Base-by-base conservation (phyloP, 23 red algal species). In the Agarophyton chilense region DNA sequence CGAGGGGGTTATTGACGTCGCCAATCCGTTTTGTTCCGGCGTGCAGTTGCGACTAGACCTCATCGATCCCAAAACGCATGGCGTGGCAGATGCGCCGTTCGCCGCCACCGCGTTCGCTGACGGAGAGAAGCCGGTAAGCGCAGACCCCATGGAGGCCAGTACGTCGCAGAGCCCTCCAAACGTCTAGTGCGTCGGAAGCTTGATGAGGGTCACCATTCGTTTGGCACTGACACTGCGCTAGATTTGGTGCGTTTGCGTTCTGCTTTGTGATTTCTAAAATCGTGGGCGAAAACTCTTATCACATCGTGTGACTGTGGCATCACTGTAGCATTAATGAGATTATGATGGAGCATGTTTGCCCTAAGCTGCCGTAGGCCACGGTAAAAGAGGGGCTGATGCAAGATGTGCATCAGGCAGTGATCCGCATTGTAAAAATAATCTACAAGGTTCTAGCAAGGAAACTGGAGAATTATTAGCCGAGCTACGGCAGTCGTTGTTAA, bases 401-500 rank as follows among this genome's bases (percentile, higher is more conserved):
- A 52, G 36, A 81, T 50, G 49, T 81, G 49, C 47, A 35, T 0
- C 34, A 81, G 77, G 77, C 77, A 14, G 16, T 24, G 45, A 24
- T 14, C 25, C 52, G 34, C 43, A 81, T 81, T 38, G 52, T 38
- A 24, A 35, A 55, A 0, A 52, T 3, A 81, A 81, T 35, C 77
- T 52, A 16, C 51, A 81, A 35, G 77, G 77, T 11, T 52, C 77
- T 25, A 60, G 43, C n/a, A 62, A 41, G 32, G 77, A 52, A 12
- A 52, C 39, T 39, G 77, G 50, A 13, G 77, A 81, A 35, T 81
- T 50, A 40, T 26, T 81, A 52, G 77, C 77, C 18, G 77, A 81
- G 26, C 77, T 81, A 11, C 16, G 25, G 45, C 77, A 81, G 77
- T 45, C 52, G 17, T 40, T 81, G 52, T 29, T 81, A 18, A 61